Base-by-base conservation (phyloP, 208 protist genomes). In the Naegleria lovaniensis region DNA sequence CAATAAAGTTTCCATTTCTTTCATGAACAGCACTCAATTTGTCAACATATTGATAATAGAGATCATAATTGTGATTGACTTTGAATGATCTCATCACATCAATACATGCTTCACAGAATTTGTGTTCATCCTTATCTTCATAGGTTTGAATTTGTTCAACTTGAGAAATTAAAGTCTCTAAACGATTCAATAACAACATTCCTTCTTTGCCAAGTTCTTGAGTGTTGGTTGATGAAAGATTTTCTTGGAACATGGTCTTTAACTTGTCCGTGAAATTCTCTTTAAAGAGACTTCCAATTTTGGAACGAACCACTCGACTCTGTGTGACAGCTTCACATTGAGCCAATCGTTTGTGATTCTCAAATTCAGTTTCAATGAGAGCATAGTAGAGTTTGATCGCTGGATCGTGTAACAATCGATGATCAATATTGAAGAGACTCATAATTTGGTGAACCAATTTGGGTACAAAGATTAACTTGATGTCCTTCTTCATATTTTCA, bases 1-100 rank as follows among this genome's bases (percentile, higher is more conserved):
- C 88, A 38, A 90, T 58, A 58, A 58, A 39, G 55, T 90, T 90
- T 39, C 48, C 88, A 58, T 59, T 58, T 38, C 13, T 58, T 48
- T 40, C 6, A 85, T 90, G 88, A 7, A 85, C 52, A 9, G 52
- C 52, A 0, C 13, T 33, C 22, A 90, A 90, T 33, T 40, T 86
- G 36, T 90, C 38, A 22, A 76, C 88, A 76, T 90, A 90, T 36
- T 67, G 11, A 33, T 59, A 76, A 58, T 90, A 90, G 5, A 90
- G 36, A 39, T 90, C 88, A 33, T 41, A 29, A 84, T 85, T 84
- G 16, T 76, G 9, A 51, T 86, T 52, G 7, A 13, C 55, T 39
- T 76, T 76, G 25, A 90, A 58, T n/a, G 13, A 76, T 40, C 33
- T 39, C 88, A 90, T 90, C 2, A 90, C 76, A n/a, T 76, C 9